Base-by-base conservation (phyloP, 2,329 filamentous ascomycete genomes). In the Penicillium vulpinum region DNA sequence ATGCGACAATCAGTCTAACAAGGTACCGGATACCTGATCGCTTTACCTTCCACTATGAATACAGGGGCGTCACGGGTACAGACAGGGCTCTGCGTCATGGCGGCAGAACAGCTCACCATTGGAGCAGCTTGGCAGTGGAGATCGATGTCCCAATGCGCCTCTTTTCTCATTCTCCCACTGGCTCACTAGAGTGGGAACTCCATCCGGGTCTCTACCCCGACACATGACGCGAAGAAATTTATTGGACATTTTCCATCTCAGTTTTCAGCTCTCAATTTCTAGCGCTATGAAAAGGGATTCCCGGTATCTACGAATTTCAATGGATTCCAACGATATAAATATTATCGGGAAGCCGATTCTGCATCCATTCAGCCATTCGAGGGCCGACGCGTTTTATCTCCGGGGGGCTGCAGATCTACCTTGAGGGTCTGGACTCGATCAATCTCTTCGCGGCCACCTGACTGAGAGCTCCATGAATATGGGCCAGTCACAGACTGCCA, bases 171-270 rank as follows among this genome's bases (percentile, higher is more conserved):
- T 64, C 68, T 67, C 67, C 69, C 70, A 72, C 72, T 31, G 4
- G 1, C 60, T 69, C n/a, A n/a, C n/a, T 35, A 62, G 66, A 56
- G 60, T 56, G 62, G 58, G 48, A 48, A 41, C 51, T 31, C 18
- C 33, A 53, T 53, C 49, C 62, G 63, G 66, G 56, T 55, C 44
- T 56, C 50, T 52, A 62, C 60, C 53, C 66, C 63, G 64, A 64
- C 51, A 57, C 69, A 70, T 73, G 70, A 73, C 69, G 63, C 61
- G 57, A 61, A 70, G 66, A 70, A 51, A 59, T 64, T 65, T 65
- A 35, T 13, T n/a, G 38, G 45, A 31, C 45, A 54, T 11, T 21
- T 47, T 31, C 43, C 11, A 21, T 13, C 28, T 31, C n/a, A n/a
- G n/a, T n/a, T n/a, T 31, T 2, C 29, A 31, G 5, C 11, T 36